A percentile compares a stretch with the other conserved stretches of the same genome.
phyloP scores from a whole-genome alignment of 495 filamentous ascomycete species.

The Aspergillus ostianus region DNA sequence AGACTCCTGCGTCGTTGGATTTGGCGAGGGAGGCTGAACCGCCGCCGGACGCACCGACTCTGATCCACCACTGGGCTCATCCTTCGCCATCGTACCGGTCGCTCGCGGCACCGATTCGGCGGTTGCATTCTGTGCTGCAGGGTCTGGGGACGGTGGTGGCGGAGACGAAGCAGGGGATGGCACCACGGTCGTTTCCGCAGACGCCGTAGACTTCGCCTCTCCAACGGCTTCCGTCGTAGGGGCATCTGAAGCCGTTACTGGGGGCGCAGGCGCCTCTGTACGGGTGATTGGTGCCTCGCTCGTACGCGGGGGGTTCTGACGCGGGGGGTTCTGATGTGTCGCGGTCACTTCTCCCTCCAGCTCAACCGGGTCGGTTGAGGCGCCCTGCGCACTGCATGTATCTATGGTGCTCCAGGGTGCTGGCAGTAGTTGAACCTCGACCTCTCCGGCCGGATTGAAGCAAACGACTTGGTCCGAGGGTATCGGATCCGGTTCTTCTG shows the following conservation, averaged over 20 bases:
- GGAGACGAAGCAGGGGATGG: slow-evolving; percentile 8
- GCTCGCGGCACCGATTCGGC: slow-evolving; percentile 25
- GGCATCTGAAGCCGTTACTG: not conserved
- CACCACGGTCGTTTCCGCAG: slow-evolving; percentile 8
- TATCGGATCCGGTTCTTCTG: not conserved
- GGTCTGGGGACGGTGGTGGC: slow-evolving; percentile 21
- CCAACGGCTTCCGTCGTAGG: slow-evolving; percentile 15
- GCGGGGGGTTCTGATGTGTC: not conserved
- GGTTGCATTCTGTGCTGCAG: slow-evolving; percentile 24
- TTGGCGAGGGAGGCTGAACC: slow-evolving; percentile 57
- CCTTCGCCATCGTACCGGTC: slow-evolving; percentile 22
- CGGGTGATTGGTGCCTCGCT: not conserved
- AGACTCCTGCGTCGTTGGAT: slow-evolving; percentile 87
- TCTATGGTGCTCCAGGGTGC: not conserved
- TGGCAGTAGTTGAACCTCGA: not conserved
- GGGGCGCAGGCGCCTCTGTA: not conserved
- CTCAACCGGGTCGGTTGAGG: not conserved
- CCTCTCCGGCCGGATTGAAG: not conserved
- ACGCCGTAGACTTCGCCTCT: slow-evolving; percentile 22
- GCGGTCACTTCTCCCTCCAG: not conserved
- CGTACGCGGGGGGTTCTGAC: not conserved
- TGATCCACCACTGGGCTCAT: slow-evolving; percentile 28
- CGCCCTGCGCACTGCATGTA: not conserved
- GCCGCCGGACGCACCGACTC: slow-evolving; percentile 50
- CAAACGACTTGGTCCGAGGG: not conserved